Percentiles rank a stretch among this genome's conserved stretches.
Conservation (phyloP, 2,329 filamentous ascomycete genomes). For the Alternaria viburni region DNA sequence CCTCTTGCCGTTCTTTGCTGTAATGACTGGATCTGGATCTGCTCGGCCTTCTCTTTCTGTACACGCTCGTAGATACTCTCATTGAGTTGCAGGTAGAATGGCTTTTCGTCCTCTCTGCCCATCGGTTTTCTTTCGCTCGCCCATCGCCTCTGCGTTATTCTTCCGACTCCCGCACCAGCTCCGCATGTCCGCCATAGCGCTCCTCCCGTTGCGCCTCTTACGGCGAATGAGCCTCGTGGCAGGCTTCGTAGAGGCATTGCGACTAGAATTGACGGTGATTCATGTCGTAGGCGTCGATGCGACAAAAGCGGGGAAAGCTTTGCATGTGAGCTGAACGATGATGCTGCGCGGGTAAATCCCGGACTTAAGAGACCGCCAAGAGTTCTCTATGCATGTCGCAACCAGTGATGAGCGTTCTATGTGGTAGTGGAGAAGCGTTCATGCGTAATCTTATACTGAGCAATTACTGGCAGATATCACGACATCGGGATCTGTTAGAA, state of each 20-base stretch:
- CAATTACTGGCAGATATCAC: not conserved
- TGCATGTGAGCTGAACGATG: constrained; percentile 1
- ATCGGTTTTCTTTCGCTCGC: constrained; percentile 36
- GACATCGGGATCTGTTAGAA: not conserved
- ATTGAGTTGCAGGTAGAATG: constrained; percentile 67
- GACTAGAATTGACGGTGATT: constrained; percentile 16
- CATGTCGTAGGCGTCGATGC: constrained; percentile 19
- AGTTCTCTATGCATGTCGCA: not conserved
- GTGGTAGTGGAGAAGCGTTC: not conserved
- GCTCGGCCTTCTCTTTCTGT: constrained; percentile 64
- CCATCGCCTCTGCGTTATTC: constrained; percentile 43
- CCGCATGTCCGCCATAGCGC: constrained; percentile 11
- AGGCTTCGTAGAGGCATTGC: constrained; percentile 42
- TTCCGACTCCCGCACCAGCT: constrained; percentile 15
- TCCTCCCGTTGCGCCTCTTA: constrained; percentile 16
- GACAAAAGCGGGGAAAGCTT: constrained; percentile 18
- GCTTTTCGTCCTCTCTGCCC: constrained; percentile 43
- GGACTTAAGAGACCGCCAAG: constrained; percentile 1
- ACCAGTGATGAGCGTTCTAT: not conserved
- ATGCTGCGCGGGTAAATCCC: constrained; percentile 7
- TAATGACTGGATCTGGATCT: constrained; percentile 48
- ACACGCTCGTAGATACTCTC: constrained; percentile 66
- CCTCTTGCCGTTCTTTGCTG: constrained; percentile 41
- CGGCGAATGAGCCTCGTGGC: constrained; percentile 30
- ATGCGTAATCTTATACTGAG: constrained; percentile 4